Evolutionary conservation across 257 asterid genomes (phyloP), one percentile per base, ranked within the genome.

Genomic region (Fraxinus quadrangulata): DNA sequence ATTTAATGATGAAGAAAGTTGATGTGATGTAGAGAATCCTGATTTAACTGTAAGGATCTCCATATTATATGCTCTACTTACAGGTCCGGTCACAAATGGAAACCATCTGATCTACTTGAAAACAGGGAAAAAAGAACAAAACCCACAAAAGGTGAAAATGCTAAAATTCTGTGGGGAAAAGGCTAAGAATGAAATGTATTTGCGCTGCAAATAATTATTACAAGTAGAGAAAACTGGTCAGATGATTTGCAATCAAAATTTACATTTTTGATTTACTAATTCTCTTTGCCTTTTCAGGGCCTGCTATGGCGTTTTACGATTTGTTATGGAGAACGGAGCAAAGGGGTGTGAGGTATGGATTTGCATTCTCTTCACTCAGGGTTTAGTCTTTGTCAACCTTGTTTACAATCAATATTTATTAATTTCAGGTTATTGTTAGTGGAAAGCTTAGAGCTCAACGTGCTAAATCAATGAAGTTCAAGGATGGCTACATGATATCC

Each of bases 361-460:
- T 51, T 54, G n/a, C 51, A 56, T 21, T 61, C 74, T 3, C 31
- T 17, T 34, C 28, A 24, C 67, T 26, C 40, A 10, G 68, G 16
- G 13, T 61, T 21, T 26, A 70, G 16, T 66, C n/a, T 36, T 39
- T 19, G 0, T 33, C 24, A n/a, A 11, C 59, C 7, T 56, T 34
- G 47, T 42, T 39, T 80, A 6, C 49, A 19, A 2, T 67, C 51
- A 7, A 1, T 24, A 0, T 59, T 11, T 31, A 40, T 17, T 66
- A n/a, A 76, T 6, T 4, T 71, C 84, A 88, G 90, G 91, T 88
- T 12, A 88, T 88, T 73, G 92, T 86, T 7, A 88, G 92, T 68
- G 92, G 92, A 42, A 88, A 88, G 82, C 90, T 88, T 16, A 86
- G 92, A 80, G 92, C 92, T 23, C 88, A 83, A 70, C 87, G 89